Evolutionary conservation across 148 eudicot species (phyloP).

Genomic region (Rhododendron vialii): DNA sequence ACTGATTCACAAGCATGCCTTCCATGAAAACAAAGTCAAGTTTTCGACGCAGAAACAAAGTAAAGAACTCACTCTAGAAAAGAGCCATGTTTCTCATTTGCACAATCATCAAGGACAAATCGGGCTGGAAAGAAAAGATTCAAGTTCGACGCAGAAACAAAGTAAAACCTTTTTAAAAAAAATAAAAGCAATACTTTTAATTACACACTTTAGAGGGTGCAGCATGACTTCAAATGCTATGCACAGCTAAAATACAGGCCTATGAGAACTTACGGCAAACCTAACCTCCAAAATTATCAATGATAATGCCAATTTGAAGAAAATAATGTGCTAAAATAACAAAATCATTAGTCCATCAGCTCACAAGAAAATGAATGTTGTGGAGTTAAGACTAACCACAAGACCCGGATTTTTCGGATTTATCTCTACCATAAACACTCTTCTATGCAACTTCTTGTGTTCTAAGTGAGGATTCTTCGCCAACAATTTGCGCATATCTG

Average conservation of each 20-base stretch:
- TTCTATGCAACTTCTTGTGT: conserved; percentile 88
- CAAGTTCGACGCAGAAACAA: background rate
- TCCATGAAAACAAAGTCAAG: background rate
- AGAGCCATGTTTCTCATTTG: background rate
- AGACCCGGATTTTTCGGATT: conserved; percentile 92
- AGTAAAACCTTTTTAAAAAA: background rate
- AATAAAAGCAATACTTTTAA: background rate
- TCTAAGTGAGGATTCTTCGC: conserved; percentile 95
- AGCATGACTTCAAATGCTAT: background rate
- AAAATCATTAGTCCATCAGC: background rate
- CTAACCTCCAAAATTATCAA: background rate
- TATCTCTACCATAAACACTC: conserved; percentile 78
- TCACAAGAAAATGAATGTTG: background rate
- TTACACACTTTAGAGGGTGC: background rate
- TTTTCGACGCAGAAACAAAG: background rate
- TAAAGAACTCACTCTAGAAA: background rate
- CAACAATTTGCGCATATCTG: conserved; percentile 97
- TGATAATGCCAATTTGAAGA: background rate
- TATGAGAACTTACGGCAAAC: background rate
- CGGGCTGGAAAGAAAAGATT: background rate
- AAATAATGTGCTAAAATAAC: background rate
- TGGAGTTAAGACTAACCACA: conserved; percentile 42
- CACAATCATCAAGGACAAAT: background rate
- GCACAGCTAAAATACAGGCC: background rate
- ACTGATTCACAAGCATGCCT: background rate